These are phyloP conservation scores for Suillus luteus DNA, from an alignment of 768 basidiomycete species.

Conservation along the genomic window DNA sequence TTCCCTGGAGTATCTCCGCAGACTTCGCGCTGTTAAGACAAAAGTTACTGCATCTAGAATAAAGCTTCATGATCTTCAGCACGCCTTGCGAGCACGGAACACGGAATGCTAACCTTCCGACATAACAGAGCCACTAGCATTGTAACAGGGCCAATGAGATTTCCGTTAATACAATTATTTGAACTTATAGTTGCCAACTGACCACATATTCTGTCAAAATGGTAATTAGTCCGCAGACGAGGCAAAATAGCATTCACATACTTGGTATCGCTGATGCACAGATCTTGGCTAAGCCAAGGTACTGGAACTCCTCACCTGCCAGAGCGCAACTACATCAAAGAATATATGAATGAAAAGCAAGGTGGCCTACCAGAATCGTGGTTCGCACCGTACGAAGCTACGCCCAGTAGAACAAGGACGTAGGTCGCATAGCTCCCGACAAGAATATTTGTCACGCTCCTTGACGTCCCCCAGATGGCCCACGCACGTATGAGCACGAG, in stretches of 20 bases:
- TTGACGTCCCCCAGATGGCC: constrained; percentile 23
- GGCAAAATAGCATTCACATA: constrained; percentile 12
- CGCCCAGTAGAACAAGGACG: neutral
- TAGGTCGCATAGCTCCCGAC: constrained; percentile 19
- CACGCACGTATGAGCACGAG: constrained; percentile 28
- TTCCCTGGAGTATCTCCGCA: constrained; percentile 8
- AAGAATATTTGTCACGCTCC: neutral
- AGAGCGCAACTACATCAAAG: neutral
- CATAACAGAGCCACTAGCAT: constrained; percentile 11
- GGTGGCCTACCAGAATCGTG: neutral
- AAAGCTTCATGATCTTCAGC: constrained; percentile 16
- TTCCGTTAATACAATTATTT: neutral
- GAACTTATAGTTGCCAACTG: neutral
- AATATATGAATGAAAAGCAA: neutral
- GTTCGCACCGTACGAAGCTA: neutral
- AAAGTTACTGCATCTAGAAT: constrained; percentile 19
- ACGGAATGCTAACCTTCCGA: constrained; percentile 11
- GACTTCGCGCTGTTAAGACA: constrained; percentile 4
- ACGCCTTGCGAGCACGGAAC: neutral
- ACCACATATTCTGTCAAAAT: neutral
- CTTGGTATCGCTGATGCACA: constrained; percentile 14
- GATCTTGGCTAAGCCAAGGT: constrained; percentile 18
- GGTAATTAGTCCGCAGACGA: neutral
- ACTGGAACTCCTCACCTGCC: constrained; percentile 3
- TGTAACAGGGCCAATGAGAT: neutral